phyloP scores from a whole-genome alignment of 192 early-diverging fungal genomes.

The Backusella luteola region DNA sequence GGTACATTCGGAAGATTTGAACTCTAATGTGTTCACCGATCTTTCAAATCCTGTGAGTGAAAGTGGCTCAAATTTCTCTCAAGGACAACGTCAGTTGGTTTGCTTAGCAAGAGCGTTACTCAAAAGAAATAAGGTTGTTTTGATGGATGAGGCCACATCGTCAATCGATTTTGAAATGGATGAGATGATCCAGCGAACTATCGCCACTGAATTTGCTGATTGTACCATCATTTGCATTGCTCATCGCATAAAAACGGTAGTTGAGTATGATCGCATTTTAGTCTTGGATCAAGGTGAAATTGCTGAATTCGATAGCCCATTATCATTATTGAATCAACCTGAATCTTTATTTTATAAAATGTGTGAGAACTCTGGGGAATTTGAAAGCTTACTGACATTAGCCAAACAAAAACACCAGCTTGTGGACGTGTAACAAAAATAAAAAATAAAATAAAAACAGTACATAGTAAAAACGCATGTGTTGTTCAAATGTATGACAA shows the following conservation, averaged over 20 bases:
- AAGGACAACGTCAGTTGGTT: slow-evolving; percentile 79
- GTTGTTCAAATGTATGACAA: slow-evolving; percentile 5
- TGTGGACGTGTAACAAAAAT: slow-evolving; percentile 12
- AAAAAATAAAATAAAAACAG: background rate
- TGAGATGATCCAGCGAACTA: slow-evolving; percentile 57
- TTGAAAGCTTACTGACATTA: slow-evolving; percentile 61
- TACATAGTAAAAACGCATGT: background rate
- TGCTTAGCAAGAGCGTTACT: slow-evolving; percentile 79
- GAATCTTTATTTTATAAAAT: slow-evolving; percentile 70
- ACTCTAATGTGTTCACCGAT: slow-evolving; percentile 22
- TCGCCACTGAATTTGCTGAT: slow-evolving; percentile 51
- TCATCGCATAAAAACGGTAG: slow-evolving; percentile 53
- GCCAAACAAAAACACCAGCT: slow-evolving; percentile 41
- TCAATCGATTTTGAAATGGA: slow-evolving; percentile 54
- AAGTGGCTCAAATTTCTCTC: slow-evolving; percentile 77
- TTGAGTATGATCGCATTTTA: slow-evolving; percentile 75
- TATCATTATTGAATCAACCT: slow-evolving; percentile 59
- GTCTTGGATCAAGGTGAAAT: slow-evolving; percentile 79
- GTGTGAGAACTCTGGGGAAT: slow-evolving; percentile 83
- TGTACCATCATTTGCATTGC: slow-evolving; percentile 64
- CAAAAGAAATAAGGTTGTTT: slow-evolving; percentile 42
- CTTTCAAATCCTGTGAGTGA: slow-evolving; percentile 61
- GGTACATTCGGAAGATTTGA: slow-evolving; percentile 16
- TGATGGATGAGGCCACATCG: slow-evolving; percentile 56
- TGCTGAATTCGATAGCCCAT: slow-evolving; percentile 80